phyloP scores from a whole-genome alignment of 345 rosid genomes.

The Salix viminalis region DNA sequence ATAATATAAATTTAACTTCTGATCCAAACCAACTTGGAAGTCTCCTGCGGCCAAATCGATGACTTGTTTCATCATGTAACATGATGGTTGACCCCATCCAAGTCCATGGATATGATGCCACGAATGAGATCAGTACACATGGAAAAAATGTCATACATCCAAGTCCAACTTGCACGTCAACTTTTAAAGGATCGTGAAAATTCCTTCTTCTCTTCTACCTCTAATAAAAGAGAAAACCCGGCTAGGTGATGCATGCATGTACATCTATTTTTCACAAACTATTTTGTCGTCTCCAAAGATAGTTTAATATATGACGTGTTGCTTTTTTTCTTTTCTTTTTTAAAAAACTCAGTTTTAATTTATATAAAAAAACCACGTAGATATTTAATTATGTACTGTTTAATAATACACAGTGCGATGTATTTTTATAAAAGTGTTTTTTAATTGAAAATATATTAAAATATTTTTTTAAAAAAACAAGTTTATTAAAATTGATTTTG shows the following conservation, averaged over 20 bases:
- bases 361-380: not conserved
- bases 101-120: slow-evolving; percentile 9
- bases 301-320: not conserved
- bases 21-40: not conserved
- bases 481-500: not conserved
- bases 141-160: not conserved
- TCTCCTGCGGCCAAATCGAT: not conserved
- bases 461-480: too few species aligned
- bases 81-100: not conserved
- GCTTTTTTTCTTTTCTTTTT: too few species aligned
- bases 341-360: not conserved
- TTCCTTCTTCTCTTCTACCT: not conserved
- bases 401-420: too few species aligned
- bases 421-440: too few species aligned
- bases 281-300: not conserved
- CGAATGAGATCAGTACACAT: not conserved
- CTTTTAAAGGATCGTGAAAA: not conserved
- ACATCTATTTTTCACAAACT: not conserved
- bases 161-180: not conserved
- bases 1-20: too few species aligned
- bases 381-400: too few species aligned
- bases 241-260: not conserved
- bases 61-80: not conserved
- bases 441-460: too few species aligned
- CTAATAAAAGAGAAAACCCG: not conserved